These are phyloP conservation scores for Agaricus sinodeliciosus DNA, from an alignment of 768 basidiomycete genomes.

Conservation along the genomic window DNA sequence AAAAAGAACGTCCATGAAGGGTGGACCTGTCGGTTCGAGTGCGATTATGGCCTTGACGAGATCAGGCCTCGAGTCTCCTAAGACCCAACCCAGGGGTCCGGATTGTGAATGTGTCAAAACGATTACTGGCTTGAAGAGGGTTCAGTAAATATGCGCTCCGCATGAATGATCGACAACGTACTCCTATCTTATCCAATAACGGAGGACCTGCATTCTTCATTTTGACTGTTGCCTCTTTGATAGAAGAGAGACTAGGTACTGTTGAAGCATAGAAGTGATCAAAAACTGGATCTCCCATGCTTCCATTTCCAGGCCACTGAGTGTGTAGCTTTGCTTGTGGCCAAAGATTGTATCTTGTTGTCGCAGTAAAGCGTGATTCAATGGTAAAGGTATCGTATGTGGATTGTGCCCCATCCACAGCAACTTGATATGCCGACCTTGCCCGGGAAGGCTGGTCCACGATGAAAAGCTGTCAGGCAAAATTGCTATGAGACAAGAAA, in stretches of 20 bases:
- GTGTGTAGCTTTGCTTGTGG: slow-evolving; percentile 39
- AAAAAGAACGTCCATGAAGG: slow-evolving; percentile 36
- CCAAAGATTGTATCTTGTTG: slow-evolving; percentile 34
- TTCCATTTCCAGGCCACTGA: slow-evolving; percentile 50
- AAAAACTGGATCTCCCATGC: slow-evolving; percentile 35
- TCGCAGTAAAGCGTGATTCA: slow-evolving; percentile 39
- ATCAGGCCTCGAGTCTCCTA: slow-evolving; percentile 39
- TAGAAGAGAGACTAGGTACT: slow-evolving; percentile 31
- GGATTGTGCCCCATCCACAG: slow-evolving; percentile 29
- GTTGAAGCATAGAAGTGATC: slow-evolving; percentile 39
- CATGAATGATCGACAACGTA: slow-evolving; percentile 18
- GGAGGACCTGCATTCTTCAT: slow-evolving; percentile 33
- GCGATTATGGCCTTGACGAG: slow-evolving; percentile 41
- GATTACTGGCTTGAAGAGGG: slow-evolving; percentile 30
- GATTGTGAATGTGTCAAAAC: slow-evolving; percentile 48
- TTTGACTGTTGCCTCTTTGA: slow-evolving; percentile 29
- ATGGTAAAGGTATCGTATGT: slow-evolving; percentile 23
- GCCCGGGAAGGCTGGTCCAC: slow-evolving; percentile 41
- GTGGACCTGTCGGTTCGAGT: slow-evolving; percentile 45
- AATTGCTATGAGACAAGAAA: neutral
- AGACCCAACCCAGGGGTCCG: slow-evolving; percentile 41
- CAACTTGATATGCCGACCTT: slow-evolving; percentile 36
- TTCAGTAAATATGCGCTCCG: neutral
- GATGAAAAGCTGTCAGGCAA: slow-evolving; percentile 30
- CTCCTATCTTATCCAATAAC: slow-evolving; percentile 41